A percentile compares a stretch with the other conserved stretches of the same genome.
Evolutionary conservation across 148 eudicot species (phyloP).

Genomic region (Rhododendron molle): DNA sequence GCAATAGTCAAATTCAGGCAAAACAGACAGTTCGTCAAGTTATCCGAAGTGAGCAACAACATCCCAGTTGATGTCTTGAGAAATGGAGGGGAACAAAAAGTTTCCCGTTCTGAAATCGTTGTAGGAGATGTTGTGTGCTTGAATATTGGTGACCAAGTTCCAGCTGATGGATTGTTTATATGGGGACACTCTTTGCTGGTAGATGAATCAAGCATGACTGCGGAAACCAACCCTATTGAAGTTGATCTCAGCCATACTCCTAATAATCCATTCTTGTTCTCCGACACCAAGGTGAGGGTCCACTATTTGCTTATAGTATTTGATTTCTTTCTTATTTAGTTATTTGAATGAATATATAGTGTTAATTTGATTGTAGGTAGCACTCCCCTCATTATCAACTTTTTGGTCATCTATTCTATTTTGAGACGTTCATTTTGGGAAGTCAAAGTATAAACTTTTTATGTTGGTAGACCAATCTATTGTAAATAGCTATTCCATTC

Average conservation of each 20-base stretch:
- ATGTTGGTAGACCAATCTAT: too few species aligned
- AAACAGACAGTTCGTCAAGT: background rate
- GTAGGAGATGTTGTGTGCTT: constrained; percentile 5
- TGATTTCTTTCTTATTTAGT: too few species aligned
- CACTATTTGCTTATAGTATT: too few species aligned
- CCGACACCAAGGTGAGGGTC: constrained; percentile 1
- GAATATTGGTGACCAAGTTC: too few species aligned
- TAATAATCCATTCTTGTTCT: background rate
- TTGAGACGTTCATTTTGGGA: too few species aligned
- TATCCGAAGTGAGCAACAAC: background rate
- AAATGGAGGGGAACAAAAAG: background rate
- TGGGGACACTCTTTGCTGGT: background rate
- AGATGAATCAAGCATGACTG: constrained; percentile 11
- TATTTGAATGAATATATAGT: too few species aligned
- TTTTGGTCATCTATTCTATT: too few species aligned
- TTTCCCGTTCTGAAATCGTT: background rate
- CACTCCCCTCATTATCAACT: too few species aligned
- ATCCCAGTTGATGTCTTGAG: background rate
- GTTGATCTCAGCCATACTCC: background rate
- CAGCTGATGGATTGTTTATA: too few species aligned
- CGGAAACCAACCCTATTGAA: constrained; percentile 1
- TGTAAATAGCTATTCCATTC: too few species aligned
- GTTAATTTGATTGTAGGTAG: too few species aligned
- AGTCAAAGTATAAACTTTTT: too few species aligned
- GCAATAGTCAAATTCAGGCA: background rate